phyloP scores from a whole-genome alignment of 75 land plant species.

The Chamaecyparis obtusa region DNA sequence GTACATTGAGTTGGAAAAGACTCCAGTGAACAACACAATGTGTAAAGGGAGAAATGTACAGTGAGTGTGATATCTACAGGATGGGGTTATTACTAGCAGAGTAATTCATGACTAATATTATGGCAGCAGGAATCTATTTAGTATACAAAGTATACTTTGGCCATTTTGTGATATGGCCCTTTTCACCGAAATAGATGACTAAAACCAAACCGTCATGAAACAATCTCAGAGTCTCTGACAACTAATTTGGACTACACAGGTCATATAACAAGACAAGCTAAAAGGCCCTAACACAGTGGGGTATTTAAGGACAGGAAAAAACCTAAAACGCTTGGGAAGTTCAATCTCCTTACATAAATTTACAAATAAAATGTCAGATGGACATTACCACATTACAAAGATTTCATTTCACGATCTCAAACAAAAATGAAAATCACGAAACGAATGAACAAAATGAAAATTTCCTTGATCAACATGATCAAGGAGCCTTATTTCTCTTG shows the following conservation, averaged over 20 bases:
- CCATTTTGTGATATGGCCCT: neutral
- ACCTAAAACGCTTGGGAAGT: neutral
- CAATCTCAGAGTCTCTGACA: neutral
- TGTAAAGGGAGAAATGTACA: neutral
- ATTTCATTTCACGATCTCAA: too few relatives aligned
- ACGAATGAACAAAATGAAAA: too few relatives aligned
- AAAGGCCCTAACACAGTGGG: neutral
- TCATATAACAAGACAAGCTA: neutral
- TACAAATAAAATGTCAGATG: too few relatives aligned
- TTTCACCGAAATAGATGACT: neutral
- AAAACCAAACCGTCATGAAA: neutral
- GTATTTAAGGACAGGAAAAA: neutral
- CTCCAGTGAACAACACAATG: neutral
- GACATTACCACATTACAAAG: too few relatives aligned
- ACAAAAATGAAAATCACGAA: too few relatives aligned
- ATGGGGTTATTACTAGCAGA: neutral
- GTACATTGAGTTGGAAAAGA: neutral
- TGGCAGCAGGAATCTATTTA: neutral
- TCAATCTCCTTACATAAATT: too few relatives aligned
- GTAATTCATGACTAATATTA: neutral
- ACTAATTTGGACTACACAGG: neutral
- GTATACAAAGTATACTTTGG: neutral
- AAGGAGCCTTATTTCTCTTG: too few relatives aligned
- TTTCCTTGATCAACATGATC: too few relatives aligned
- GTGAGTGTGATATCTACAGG: neutral